Evolutionary conservation across 768 basidiomycete species (phyloP).

Genomic region (Pleurotus tuoliensis): DNA sequence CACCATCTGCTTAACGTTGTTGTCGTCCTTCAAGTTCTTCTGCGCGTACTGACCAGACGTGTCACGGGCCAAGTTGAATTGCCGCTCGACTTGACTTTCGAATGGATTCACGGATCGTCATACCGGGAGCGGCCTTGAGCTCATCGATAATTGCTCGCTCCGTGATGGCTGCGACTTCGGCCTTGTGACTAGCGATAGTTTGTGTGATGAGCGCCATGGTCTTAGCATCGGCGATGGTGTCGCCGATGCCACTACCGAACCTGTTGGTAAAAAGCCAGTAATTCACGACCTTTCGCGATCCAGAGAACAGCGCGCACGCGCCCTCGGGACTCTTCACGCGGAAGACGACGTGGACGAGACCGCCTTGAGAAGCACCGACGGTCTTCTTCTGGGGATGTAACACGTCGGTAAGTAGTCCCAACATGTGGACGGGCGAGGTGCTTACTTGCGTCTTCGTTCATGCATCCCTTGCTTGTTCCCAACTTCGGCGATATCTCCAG

Average conservation of each 20-base stretch:
- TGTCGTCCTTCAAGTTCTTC: constrained; percentile 95
- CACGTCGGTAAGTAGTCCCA: too few species aligned
- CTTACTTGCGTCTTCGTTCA: too few species aligned
- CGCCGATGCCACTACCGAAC: too few species aligned
- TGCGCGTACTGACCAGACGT: constrained; percentile 95
- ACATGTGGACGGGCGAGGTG: too few species aligned
- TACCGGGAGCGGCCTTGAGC: constrained; percentile 31
- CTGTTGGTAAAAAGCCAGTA: constrained; percentile 28
- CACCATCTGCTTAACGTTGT: constrained; percentile 75
- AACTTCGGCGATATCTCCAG: too few species aligned
- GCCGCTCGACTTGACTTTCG: too few species aligned
- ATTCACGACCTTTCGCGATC: constrained; percentile 93
- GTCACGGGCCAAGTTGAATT: constrained; percentile 50
- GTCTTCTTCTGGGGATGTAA: constrained; percentile 74
- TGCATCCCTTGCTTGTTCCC: too few species aligned
- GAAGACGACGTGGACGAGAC: constrained; percentile 94
- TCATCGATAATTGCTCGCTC: constrained; percentile 81
- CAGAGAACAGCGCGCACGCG: constrained; percentile 82
- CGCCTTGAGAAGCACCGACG: constrained; percentile 93
- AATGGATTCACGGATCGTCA: too few species aligned
- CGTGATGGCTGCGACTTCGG: constrained; percentile 74
- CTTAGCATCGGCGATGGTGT: constrained; percentile 57
- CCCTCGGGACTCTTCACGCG: constrained; percentile 96
- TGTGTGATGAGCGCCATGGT: constrained; percentile 87
- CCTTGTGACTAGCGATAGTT: constrained; percentile 78